Base-by-base conservation (phyloP, 2,329 filamentous ascomycete species). In the Macroventuria anomochaeta region DNA sequence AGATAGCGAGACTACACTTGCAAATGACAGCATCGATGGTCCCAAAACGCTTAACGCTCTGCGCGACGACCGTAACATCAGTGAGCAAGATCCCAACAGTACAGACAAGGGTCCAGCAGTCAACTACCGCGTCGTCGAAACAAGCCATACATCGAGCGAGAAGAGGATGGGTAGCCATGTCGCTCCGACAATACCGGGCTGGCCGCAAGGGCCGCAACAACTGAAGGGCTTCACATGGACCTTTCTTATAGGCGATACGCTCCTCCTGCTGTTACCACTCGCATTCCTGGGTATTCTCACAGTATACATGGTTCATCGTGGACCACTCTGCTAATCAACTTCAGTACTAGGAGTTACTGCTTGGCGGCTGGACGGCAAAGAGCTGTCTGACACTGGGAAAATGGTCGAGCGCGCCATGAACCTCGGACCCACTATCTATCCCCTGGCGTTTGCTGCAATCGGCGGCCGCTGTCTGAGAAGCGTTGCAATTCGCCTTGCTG, bases 401-500 rank as follows among this genome's bases (percentile, higher is more conserved):
- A 47, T 17, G 4, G 38, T 57, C 8, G 26, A 57, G 25, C 33
- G 43, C 15, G 28, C 40, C 7, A 57, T 53, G 36, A 36, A 18
- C 7, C 48, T 57, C 2, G 54, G 54, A 5, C 54, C 54, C 2
- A 57, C 54, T 3, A 18, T 57, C 7, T 57, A 44, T 29, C 54
- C 54, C 3, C 39, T 54, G 2, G 46, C 43, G 1, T 57, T 46
- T 25, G 50, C 50, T 13, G 55, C 55, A 2, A 28, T 57, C 6
- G 37, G 55, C 7, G 40, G 46, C 15, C 49, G 55, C 2, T 42
- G 39, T 39, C 15, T 57, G 2, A 25, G 50, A 25, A 50, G 13
- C 8, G 23, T 57, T 4, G 49, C 50, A 3, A 7, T 57, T 3
- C 23, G 11, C 8, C 34, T 46, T 2, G 55, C 50, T 0, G 46